phyloP scores from a whole-genome alignment of 768 basidiomycete species.

The Exsudoporus frostii region DNA sequence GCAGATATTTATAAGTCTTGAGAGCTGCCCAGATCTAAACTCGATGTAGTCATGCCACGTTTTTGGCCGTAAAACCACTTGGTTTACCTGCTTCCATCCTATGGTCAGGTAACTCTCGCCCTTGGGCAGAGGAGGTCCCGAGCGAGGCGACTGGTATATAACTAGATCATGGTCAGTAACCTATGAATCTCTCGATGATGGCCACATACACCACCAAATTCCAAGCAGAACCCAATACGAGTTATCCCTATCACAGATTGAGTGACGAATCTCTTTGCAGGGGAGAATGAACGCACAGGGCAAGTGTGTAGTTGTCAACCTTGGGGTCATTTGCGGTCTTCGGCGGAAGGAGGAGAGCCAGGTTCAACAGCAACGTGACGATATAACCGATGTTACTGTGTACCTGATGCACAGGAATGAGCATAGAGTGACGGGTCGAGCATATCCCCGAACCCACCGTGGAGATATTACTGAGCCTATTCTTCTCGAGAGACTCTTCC shows the following conservation, averaged over 20 bases:
- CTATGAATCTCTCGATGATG: neutral
- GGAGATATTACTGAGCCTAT: slow-evolving; percentile 79
- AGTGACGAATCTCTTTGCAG: neutral
- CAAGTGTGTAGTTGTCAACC: slow-evolving; percentile 73
- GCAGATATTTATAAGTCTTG: slow-evolving; percentile 74
- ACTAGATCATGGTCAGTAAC: slow-evolving; percentile 39
- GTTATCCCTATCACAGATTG: slow-evolving; percentile 47
- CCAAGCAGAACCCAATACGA: slow-evolving; percentile 76
- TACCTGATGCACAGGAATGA: slow-evolving; percentile 38
- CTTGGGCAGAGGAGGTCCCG: slow-evolving; percentile 75
- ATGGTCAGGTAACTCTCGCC: slow-evolving; percentile 75
- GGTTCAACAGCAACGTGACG: slow-evolving; percentile 57
- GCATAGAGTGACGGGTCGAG: neutral
- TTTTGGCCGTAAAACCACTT: neutral
- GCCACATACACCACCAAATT: slow-evolving; percentile 80
- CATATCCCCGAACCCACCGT: slow-evolving; percentile 45
- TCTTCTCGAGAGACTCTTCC: slow-evolving; percentile 81
- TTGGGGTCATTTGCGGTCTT: slow-evolving; percentile 43
- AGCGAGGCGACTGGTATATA: slow-evolving; percentile 80
- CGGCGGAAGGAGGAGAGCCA: slow-evolving; percentile 65
- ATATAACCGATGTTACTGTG: slow-evolving; percentile 80
- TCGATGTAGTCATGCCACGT: neutral
- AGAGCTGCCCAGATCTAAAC: slow-evolving; percentile 70
- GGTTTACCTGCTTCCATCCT: slow-evolving; percentile 78
- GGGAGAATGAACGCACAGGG: slow-evolving; percentile 48